These are phyloP conservation scores for Nelumbo lutea DNA, from an alignment of 164 flowering plant species.

Conservation along the genomic window DNA sequence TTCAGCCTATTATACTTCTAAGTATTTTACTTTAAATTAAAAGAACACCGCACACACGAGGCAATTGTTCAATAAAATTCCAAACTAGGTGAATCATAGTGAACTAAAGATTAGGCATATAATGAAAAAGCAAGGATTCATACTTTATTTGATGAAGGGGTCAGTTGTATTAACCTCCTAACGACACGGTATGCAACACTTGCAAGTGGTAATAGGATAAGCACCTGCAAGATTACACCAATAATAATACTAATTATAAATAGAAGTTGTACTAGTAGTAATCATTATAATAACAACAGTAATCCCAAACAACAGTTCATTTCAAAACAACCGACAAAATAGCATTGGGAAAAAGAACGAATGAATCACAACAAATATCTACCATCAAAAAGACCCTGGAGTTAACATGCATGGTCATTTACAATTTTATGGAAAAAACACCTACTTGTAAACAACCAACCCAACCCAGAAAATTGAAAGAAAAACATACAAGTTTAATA, in stretches of 20 bases:
- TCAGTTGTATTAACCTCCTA: constrained; percentile 75
- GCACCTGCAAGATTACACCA: constrained; percentile 42
- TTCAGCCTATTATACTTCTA: too few species aligned
- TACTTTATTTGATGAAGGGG: constrained; percentile 73
- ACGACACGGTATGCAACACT: constrained; percentile 72
- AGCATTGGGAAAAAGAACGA: neutral
- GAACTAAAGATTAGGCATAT: neutral
- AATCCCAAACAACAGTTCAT: too few species aligned
- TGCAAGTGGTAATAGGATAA: constrained; percentile 74
- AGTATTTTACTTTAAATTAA: too few species aligned
- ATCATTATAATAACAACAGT: too few species aligned
- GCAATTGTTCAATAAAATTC: too few species aligned
- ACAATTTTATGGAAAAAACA: neutral
- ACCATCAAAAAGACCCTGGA: neutral
- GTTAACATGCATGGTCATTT: neutral
- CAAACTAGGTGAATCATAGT: too few species aligned
- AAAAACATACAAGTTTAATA: too few species aligned
- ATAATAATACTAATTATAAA: neutral
- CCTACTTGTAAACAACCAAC: too few species aligned
- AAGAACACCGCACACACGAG: too few species aligned
- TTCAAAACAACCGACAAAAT: too few species aligned
- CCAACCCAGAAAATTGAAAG: too few species aligned
- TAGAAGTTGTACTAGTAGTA: too few species aligned
- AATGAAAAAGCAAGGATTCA: constrained; percentile 1
- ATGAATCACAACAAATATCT: neutral